Evolutionary conservation across 75 land plant genomes (phyloP).

Genomic region (Sequoia sempervirens): DNA sequence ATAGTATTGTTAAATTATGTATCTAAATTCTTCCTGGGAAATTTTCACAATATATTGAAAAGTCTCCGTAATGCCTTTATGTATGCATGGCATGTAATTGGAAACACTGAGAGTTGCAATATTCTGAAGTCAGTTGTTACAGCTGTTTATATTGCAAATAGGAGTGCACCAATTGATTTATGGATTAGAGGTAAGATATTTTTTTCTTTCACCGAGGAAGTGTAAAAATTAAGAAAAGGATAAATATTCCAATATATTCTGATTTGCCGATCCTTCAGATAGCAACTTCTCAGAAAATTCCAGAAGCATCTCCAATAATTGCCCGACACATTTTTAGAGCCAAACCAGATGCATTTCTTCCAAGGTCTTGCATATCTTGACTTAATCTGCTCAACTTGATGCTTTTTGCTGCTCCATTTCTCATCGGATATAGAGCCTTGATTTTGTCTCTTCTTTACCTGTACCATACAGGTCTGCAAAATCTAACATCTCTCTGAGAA

Average conservation of each 20-base stretch:
- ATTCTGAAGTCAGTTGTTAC: not conserved
- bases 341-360: not conserved
- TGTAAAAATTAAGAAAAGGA: not conserved
- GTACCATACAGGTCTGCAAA: not conserved
- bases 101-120: not conserved
- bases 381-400: not conserved
- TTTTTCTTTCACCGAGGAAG: too few relatives aligned
- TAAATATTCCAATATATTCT: not conserved
- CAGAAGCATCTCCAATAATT: not conserved
- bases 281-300: not conserved
- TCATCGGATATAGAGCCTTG: not conserved
- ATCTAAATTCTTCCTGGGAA: not conserved
- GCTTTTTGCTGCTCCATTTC: not conserved
- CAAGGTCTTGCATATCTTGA: not conserved
- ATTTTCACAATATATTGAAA: not conserved
- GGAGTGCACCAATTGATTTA: not conserved
- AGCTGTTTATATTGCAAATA: constrained; percentile 1
- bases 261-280: not conserved
- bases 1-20: not conserved
- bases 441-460: not conserved
- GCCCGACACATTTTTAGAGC: not conserved
- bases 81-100: not conserved
- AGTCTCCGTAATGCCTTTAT: not conserved
- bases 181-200: not conserved
- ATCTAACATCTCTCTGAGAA: not conserved